These are phyloP conservation scores for Macrophomina tecta DNA, from an alignment of 2,329 filamentous ascomycete species.

Conservation along the genomic window DNA sequence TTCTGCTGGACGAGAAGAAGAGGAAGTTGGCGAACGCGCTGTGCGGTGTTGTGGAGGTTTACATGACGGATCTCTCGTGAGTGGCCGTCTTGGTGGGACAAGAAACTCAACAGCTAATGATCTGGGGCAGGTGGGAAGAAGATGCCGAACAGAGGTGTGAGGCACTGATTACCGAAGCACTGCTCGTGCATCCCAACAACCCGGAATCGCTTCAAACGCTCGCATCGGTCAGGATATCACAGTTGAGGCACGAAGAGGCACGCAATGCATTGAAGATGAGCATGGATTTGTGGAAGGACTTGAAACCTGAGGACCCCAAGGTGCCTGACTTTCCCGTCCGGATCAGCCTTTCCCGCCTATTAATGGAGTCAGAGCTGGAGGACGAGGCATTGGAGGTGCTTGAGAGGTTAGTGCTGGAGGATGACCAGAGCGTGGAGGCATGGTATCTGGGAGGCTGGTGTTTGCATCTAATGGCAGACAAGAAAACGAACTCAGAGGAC, in stretches of 20 bases:
- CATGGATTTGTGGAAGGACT: slow-evolving; percentile 80
- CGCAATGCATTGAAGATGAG: slow-evolving; percentile 78
- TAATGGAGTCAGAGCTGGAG: slow-evolving; percentile 91
- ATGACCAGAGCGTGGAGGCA: slow-evolving; percentile 92
- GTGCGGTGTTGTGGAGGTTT: slow-evolving; percentile 93
- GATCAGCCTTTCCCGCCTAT: slow-evolving; percentile 79
- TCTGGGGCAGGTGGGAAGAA: slow-evolving; percentile 67
- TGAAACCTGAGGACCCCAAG: slow-evolving; percentile 72
- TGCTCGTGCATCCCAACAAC: slow-evolving; percentile 78
- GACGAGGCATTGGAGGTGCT: slow-evolving; percentile 83
- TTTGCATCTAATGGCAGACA: slow-evolving; percentile 77
- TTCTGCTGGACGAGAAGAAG: slow-evolving; percentile 70
- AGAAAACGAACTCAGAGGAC: slow-evolving; percentile 57
- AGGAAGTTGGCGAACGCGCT: slow-evolving; percentile 87
- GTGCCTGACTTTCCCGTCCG: slow-evolving; percentile 87
- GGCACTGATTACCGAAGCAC: slow-evolving; percentile 85
- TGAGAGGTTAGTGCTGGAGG: slow-evolving; percentile 82
- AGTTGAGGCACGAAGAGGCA: slow-evolving; percentile 79
- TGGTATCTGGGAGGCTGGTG: slow-evolving; percentile 99
- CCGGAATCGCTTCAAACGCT: slow-evolving; percentile 95
- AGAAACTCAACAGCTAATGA: not conserved
- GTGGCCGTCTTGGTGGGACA: slow-evolving; percentile 33
- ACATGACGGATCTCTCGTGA: slow-evolving; percentile 96
- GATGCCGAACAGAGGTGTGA: slow-evolving; percentile 92
- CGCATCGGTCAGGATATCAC: slow-evolving; percentile 91